These are phyloP conservation scores for barrel medic (Medicago truncatula) DNA, from an alignment of 306 rosid genomes.

Conservation along the genomic window MtrunA17r5.0-ANR NC_053043.1:1986501-1987000, in stretches of 20 bases:
- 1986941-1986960: no score
- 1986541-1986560: neutral
- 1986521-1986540: neutral
- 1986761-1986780: constrained; percentile 33
- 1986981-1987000: no score
- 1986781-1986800: constrained; percentile 35
- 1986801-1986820: constrained; percentile 22
- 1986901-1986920: neutral
- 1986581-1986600: constrained; percentile 35
- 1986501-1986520: neutral
- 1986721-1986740: constrained; percentile 59
- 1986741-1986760: constrained; percentile 51
- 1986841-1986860: constrained; percentile 16
- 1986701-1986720: constrained; percentile 77
- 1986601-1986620: constrained; percentile 93
- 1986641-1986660: constrained; percentile 82
- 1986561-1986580: neutral
- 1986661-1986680: constrained; percentile 69
- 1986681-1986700: constrained; percentile 61
- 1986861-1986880: neutral
- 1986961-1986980: no score
- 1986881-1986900: constrained; percentile 7
- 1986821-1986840: constrained; percentile 2
- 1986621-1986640: constrained; percentile 77
- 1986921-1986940: neutral